Base-by-base conservation (phyloP, 225 moss, liverwort and hornwort species). In the Straminergon stramineum region DNA sequence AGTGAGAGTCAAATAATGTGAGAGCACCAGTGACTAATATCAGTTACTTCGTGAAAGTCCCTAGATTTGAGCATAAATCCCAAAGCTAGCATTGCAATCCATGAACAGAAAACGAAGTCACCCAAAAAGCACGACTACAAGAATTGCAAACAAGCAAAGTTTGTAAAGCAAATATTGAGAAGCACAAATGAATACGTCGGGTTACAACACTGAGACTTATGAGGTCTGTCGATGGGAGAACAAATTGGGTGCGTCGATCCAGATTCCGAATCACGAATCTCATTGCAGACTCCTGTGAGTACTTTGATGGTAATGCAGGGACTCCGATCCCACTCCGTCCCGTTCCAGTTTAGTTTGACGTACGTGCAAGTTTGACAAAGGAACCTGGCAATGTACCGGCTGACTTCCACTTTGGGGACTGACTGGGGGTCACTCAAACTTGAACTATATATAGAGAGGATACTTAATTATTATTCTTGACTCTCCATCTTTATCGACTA, bases 1-100 rank as follows among this genome's bases (percentile, higher is more conserved):
- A 26, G 16, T 3, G 1, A 39, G 5, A n/a, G 0, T 27, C 26
- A 2, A 2, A 17, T 5, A 28, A 5, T 27, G 5, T 10, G 3
- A 37, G 0, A 24, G 4, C 4, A 28, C 3, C 6, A 56, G 5
- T 5, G 7, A 53, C 7, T 61, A 17, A 6, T 70, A 22, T 23
- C 6, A 0, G 11, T 71, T 12, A 71, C 23, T 56, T 84, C 1
- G 1, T 5, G 1, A 2, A 9, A 15, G 4, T 4, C 23, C 3
- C 6, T 35, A 14, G 7, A 22, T 35, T 5, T 67, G 0, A 77
- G 16, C n/a, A 48, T 11, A 41, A 20, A 84, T 48, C 28, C 16
- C 2, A 48, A 61, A 61, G 82, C 22, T 11, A 24, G 2, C 15
- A 64, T 15, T 6, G 28, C 21, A 15, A 77, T 10, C 30, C 3